phyloP scores from a whole-genome alignment of 331 rosid species.

The Acacia pycnantha region DNA sequence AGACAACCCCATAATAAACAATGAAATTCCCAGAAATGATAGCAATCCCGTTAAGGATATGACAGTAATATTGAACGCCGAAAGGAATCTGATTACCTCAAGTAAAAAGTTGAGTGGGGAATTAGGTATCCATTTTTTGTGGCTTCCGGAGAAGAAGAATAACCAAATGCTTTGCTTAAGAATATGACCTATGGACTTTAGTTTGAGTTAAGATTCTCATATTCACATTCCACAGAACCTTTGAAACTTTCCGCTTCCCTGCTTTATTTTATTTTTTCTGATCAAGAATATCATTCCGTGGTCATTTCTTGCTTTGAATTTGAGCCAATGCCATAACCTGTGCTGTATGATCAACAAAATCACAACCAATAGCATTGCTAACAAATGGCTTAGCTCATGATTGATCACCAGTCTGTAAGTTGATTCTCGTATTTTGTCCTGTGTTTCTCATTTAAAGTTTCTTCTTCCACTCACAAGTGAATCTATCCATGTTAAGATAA shows the following conservation, averaged over 20 bases:
- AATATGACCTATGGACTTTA: constrained; percentile 62
- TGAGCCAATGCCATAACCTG: constrained; percentile 43
- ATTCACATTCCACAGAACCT: constrained; percentile 72
- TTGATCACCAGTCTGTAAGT: constrained; percentile 41
- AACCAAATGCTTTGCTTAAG: constrained; percentile 80
- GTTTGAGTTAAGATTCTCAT: constrained; percentile 69
- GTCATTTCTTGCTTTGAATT: constrained; percentile 86
- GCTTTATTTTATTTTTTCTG: constrained; percentile 22
- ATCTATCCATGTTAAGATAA: constrained; percentile 37
- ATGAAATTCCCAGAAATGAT: constrained; percentile 33
- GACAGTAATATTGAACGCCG: constrained; percentile 33
- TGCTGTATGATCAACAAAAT: constrained; percentile 39
- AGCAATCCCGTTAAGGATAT: constrained; percentile 23
- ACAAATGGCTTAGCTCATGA: constrained; percentile 38
- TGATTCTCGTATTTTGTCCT: constrained; percentile 32
- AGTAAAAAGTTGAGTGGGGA: constrained; percentile 65
- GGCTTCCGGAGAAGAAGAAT: constrained; percentile 70
- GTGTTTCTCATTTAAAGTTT: constrained; percentile 45
- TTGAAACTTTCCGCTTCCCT: constrained; percentile 36
- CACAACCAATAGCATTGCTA: constrained; percentile 22
- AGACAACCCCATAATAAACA: constrained; percentile 36
- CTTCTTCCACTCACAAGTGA: constrained; percentile 38
- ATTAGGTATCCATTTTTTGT: constrained; percentile 93
- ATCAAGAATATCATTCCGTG: constrained; percentile 90
- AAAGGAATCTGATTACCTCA: constrained; percentile 57